Conservation (phyloP, 371 early-diverging fungal species). For the Fennellomyces sp. region DNA sequence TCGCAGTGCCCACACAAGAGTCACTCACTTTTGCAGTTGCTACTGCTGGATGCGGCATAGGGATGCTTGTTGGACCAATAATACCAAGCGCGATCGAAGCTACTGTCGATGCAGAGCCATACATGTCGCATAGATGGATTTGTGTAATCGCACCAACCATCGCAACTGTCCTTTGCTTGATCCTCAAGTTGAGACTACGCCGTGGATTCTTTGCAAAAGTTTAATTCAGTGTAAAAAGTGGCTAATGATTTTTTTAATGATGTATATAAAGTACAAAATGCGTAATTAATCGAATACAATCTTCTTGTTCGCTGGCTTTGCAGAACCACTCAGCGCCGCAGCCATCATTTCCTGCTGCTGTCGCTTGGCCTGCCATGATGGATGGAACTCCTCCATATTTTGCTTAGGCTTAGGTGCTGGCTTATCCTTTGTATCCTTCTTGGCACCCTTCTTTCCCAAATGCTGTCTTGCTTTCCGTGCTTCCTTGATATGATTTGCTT, state of each 20-base stretch:
- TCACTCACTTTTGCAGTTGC: no score
- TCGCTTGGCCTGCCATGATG: conserved; percentile 55
- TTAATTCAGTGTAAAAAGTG: background rate
- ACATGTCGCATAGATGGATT: no score
- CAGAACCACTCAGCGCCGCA: conserved; percentile 45
- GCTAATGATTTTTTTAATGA: no score
- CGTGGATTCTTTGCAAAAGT: background rate
- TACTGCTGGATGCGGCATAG: no score
- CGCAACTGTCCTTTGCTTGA: no score
- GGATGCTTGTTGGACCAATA: no score
- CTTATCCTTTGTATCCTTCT: conserved; percentile 9
- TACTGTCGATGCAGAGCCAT: no score
- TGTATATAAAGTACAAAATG: background rate
- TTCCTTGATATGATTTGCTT: conserved; percentile 41
- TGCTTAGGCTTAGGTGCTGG: background rate
- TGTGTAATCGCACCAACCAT: no score
- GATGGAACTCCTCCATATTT: conserved; percentile 29
- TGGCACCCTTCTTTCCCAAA: background rate
- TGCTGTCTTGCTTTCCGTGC: conserved; percentile 18
- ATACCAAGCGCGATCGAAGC: no score
- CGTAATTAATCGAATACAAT: conserved; percentile 40
- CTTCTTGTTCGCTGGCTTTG: conserved; percentile 31
- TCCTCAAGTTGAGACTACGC: no score
- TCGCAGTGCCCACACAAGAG: no score
- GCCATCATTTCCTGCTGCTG: conserved; percentile 50